Conservation (phyloP, 2,329 filamentous ascomycete species). For the Verticillium isaacii region DNA sequence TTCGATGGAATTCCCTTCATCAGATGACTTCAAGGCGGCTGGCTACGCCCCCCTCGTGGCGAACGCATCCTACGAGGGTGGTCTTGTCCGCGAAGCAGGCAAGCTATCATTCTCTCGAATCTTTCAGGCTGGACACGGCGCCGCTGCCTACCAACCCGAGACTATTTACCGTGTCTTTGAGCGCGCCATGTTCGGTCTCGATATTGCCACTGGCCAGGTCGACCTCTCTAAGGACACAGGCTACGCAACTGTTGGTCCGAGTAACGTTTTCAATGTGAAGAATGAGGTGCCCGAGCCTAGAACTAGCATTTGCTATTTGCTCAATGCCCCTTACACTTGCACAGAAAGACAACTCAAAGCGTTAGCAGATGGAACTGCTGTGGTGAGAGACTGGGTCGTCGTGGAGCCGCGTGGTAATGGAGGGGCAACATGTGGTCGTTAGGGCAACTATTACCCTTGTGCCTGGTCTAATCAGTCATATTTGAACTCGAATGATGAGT, state of each 20-base stretch:
- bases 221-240: constrained; percentile 3
- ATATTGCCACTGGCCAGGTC: constrained; percentile 39
- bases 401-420: constrained; percentile 4
- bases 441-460: no score
- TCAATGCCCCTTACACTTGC: constrained; percentile 48
- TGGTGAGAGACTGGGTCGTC: constrained; percentile 35
- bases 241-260: constrained; percentile 20
- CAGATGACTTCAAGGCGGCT: constrained; percentile 52
- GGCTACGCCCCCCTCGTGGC: constrained; percentile 62
- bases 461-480: no score
- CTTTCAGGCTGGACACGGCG: constrained; percentile 51
- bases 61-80: constrained; percentile 54
- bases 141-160: constrained; percentile 42
- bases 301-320: constrained; percentile 53
- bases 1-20: constrained; percentile 54
- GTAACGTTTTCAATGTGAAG: constrained; percentile 38
- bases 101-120: constrained; percentile 56
- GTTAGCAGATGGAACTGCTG: constrained; percentile 45
- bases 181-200: constrained; percentile 40
- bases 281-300: constrained; percentile 41
- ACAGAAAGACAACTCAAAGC: constrained; percentile 44
- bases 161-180: constrained; percentile 42
- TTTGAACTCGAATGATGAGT: no score
- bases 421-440: not conserved
- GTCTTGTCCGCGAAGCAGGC: constrained; percentile 61